Percentiles rank a stretch among this genome's conserved stretches.
Evolutionary conservation across 2,329 filamentous ascomycete species (phyloP).

Genomic region (Verticillium longisporum): DNA sequence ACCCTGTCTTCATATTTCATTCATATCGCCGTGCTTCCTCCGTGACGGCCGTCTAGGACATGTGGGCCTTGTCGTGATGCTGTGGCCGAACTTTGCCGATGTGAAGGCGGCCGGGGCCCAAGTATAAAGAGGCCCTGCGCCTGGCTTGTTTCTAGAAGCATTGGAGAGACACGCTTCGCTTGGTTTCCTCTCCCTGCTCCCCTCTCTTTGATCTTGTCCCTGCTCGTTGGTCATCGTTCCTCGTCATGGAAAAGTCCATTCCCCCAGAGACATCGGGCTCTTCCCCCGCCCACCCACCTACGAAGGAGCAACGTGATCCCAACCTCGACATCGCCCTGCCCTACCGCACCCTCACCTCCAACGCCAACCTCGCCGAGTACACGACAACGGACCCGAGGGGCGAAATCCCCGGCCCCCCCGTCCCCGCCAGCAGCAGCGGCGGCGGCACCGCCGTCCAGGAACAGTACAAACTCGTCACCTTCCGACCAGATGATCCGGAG

Average conservation of each 20-base stretch:
- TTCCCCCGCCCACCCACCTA: slow-evolving; percentile 8
- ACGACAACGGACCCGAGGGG: slow-evolving; percentile 53
- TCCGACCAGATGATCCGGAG: slow-evolving; percentile 62
- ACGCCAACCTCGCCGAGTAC: slow-evolving; percentile 61
- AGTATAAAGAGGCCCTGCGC: not conserved
- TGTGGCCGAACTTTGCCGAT: not conserved
- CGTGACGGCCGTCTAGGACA: not conserved
- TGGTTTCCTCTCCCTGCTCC: not conserved
- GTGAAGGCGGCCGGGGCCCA: not conserved
- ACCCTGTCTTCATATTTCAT: not conserved
- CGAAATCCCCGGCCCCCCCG: slow-evolving; percentile 45
- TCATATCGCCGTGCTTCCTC: not conserved
- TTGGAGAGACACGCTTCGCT: not conserved
- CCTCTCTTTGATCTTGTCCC: not conserved
- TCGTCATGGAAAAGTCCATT: not conserved
- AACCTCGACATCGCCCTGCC: slow-evolving; percentile 51
- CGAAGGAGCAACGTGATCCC: slow-evolving; percentile 31
- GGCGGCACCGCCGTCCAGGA: slow-evolving; percentile 13
- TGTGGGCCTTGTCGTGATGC: not conserved
- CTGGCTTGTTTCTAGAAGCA: not conserved
- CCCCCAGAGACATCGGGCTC: not conserved
- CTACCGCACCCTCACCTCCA: slow-evolving; percentile 53
- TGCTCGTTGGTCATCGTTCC: not conserved
- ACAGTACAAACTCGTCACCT: slow-evolving; percentile 53
- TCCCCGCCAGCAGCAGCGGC: slow-evolving; percentile 2